Evolutionary conservation across 2,329 filamentous ascomycete species (phyloP), one percentile per base, ranked within the genome.

Genomic region (Botrytis squamosa): DNA sequence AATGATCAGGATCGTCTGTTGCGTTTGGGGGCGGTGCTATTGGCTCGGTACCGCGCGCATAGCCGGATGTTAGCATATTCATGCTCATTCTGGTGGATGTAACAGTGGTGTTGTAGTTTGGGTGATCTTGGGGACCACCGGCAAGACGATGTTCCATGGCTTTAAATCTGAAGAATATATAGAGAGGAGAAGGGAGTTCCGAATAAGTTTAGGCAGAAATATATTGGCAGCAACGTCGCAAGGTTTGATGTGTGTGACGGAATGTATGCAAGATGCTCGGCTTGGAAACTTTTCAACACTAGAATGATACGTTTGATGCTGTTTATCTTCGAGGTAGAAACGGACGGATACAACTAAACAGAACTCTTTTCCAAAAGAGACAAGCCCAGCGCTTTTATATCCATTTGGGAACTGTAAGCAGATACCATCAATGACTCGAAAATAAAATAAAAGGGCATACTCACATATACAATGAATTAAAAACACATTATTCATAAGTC

Each of bases 251-350:
- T 52, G 12, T 52, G 25, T 14, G 6, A 52, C 1, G 0, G 4
- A 14, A 14, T 52, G 49, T 52, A 14, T n/a, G 4, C 4, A 49
- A 49, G 46, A 52, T 52, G 1, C 49, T 52, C 25, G 4, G n/a
- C 5, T 12, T 52, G 4, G 25, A 52, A 52, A 14, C 4, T 25
- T n/a, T 52, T n/a, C 25, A 52, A 52, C 5, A 52, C 10, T n/a
- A n/a, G 2, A 52, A 52, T n/a, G 10, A 52, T 52, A n/a, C 10
- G 49, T 14, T 52, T n/a, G 25, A 52, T 52, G 22, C 25, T n/a
- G 12, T n/a, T 3, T n/a, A 3, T 52, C 10, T 52, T n/a, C 5
- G 0, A 14, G 14, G 0, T 14, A 14, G 25, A n/a, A 52, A n/a
- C 3, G 10, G 4, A 14, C 0, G 1, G n/a, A 29, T 55, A 1